phyloP scores from a whole-genome alignment of 139 green algal species.

The Pycnococcus provasolii region DNA sequence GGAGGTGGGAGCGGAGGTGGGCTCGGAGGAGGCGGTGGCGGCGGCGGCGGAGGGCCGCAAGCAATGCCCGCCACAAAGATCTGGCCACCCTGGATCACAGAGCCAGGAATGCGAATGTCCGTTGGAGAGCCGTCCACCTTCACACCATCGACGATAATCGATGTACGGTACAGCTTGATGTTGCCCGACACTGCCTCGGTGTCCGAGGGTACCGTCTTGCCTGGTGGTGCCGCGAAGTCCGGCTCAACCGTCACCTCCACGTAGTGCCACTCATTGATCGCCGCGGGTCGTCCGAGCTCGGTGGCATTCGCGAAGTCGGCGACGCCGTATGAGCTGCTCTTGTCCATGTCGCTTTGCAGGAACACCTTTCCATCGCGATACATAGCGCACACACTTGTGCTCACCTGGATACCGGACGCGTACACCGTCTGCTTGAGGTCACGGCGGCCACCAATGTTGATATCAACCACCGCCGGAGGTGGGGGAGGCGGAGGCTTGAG shows the following conservation, averaged over 20 bases:
- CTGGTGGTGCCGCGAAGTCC: background rate
- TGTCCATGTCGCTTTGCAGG: background rate
- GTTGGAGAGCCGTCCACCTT: constrained; percentile 7
- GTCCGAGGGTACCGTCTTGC: background rate
- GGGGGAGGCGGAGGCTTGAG: background rate
- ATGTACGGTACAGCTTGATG: constrained; percentile 7
- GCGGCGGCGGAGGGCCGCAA: background rate
- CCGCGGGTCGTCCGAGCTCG: background rate
- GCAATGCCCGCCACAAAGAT: constrained; percentile 25
- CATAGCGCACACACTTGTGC: background rate
- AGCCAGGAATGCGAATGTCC: constrained; percentile 3
- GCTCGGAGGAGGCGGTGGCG: constrained; percentile 2
- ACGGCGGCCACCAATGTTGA: constrained; percentile 18
- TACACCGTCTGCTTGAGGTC: constrained; percentile 12
- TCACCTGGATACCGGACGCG: background rate
- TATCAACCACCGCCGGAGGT: background rate
- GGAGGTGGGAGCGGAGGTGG: background rate
- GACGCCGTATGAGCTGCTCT: background rate
- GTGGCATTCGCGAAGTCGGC: background rate
- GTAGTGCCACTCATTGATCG: background rate
- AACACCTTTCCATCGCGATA: background rate
- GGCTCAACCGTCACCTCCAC: background rate
- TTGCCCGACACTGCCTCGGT: background rate
- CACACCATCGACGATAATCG: constrained; percentile 17
- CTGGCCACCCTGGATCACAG: background rate